These are phyloP conservation scores for Pythium periplocum DNA, from an alignment of 352 stramenopile species.

Conservation along the genomic window DNA sequence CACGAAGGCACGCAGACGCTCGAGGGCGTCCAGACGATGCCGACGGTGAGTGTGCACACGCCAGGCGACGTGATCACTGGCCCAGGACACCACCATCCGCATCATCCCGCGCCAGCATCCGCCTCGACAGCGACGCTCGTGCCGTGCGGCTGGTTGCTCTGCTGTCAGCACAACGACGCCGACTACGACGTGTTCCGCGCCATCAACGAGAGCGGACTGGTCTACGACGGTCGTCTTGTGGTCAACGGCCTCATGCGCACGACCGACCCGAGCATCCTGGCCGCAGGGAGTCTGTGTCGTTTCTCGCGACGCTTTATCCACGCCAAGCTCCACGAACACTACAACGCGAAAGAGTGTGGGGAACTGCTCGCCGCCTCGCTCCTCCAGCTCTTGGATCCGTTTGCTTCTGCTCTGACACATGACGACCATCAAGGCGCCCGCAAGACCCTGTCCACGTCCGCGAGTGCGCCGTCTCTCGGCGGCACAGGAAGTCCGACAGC, in stretches of 20 bases:
- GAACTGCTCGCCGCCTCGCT: constrained; percentile 60
- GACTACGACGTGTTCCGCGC: constrained; percentile 87
- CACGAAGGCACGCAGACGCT: constrained; percentile 27
- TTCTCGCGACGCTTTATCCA: constrained; percentile 83
- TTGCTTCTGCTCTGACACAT: constrained; percentile 1
- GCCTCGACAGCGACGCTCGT: constrained; percentile 9
- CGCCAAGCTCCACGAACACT: constrained; percentile 69
- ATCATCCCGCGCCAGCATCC: constrained; percentile 3
- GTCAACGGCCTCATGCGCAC: constrained; percentile 85
- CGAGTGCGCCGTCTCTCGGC: constrained; percentile 6
- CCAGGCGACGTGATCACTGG: neutral
- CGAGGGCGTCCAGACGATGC: constrained; percentile 33
- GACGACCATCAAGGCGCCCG: neutral
- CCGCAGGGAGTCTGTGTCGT: constrained; percentile 58
- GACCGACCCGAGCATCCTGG: constrained; percentile 74
- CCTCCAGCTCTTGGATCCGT: constrained; percentile 61
- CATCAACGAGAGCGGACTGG: constrained; percentile 88
- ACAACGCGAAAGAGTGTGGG: constrained; percentile 73
- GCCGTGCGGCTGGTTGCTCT: constrained; percentile 69
- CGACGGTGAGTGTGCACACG: constrained; percentile 5
- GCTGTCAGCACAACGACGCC: constrained; percentile 80
- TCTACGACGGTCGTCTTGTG: constrained; percentile 90
- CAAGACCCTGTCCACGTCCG: constrained; percentile 10
- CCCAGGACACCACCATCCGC: neutral
- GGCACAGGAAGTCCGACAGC: neutral